Base-by-base conservation (phyloP, 148 eudicot species). In the Cornus kousa region DNA sequence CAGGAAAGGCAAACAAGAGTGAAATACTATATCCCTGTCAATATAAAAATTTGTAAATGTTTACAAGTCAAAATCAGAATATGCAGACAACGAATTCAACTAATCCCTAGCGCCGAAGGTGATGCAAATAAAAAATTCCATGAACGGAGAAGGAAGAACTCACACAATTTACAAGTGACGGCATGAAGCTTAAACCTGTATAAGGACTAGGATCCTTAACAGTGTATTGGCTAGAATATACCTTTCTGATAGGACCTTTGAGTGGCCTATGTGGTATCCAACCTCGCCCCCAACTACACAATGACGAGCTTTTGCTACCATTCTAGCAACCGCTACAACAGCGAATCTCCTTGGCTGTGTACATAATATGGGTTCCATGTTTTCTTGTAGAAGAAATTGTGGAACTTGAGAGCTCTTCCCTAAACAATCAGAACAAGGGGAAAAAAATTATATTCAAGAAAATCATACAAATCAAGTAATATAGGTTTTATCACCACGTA, bases 361-460 rank as follows among this genome's bases (percentile, higher is more conserved):
- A 79, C 99, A 95, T 40, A 93, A 76, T 70, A 95, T 86, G 16
- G 99, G 99, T 79, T 83, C 86, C 86, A 93, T 82, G 65, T 89
- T 88, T 81, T 85, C 94, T 80, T 95, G 95, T 9, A 89, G 87
- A 73, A 95, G 87, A 85, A 91, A 95, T 65, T 91, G 81, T 9
- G 99, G 99, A 71, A 95, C 91, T 82, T 95, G 99, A 8, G 99
- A 95, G 86, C 97, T 95, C 87, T 95, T 95, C 71, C 99, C 99
- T 95, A 79, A 24, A 89, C 77, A 23, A 72, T 40, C 67, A 70
- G 77, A 67, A 46, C 70, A 59, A 43, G 2, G 83, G 32, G 22
- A 39, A 48, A 1, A 39, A 48, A 14, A 67, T 73, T 33, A 81
- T 72, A 71, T 60, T 13, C 46, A 40, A 68, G 2, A 53, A 48